phyloP scores from a whole-genome alignment of 2,329 filamentous ascomycete genomes.

The Saccharata proteae region DNA sequence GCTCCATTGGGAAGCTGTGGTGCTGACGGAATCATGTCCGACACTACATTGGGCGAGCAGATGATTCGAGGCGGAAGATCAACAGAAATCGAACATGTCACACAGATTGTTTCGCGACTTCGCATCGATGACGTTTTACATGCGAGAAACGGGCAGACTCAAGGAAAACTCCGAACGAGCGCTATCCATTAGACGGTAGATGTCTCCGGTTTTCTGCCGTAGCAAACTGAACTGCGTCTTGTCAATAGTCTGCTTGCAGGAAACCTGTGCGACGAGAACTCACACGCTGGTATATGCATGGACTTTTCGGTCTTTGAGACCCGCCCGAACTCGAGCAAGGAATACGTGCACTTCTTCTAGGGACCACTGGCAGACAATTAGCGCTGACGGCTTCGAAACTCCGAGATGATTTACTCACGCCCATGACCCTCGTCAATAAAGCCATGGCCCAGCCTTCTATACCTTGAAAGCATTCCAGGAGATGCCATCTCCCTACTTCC shows the following conservation, averaged over 20 bases:
- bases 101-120: no score
- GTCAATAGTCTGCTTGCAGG: neutral
- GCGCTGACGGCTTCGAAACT: no score
- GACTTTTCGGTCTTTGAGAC: neutral
- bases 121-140: no score
- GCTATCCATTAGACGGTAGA: neutral
- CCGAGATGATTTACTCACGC: no score
- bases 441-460: conserved; percentile 7
- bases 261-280: neutral
- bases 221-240: neutral
- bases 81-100: no score
- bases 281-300: neutral
- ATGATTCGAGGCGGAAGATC: no score
- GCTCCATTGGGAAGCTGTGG: no score
- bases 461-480: conserved; percentile 17
- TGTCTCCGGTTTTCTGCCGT: neutral
- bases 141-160: no score
- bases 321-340: neutral
- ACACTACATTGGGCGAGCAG: no score
- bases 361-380: no score
- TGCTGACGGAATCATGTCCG: no score
- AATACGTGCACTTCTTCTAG: neutral
- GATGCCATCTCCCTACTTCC: conserved; percentile 31
- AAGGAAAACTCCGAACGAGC: no score
- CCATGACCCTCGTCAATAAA: conserved; percentile 5